Conservation (phyloP, 306 rosid species). For the Cicer pinnatifidum region DNA sequence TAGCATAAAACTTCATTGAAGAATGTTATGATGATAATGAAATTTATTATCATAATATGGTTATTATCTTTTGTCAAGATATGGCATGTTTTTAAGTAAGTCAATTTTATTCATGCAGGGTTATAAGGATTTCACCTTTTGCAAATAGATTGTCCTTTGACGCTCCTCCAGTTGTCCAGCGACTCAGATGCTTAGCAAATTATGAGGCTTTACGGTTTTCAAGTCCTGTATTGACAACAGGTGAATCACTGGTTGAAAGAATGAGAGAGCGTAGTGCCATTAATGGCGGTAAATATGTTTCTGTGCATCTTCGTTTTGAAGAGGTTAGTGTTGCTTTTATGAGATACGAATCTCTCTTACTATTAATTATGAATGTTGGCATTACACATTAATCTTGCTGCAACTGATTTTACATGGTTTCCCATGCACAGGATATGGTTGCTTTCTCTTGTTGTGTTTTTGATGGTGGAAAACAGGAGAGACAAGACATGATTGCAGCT, state of each 20-base stretch:
- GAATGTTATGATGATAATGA: constrained; percentile 22
- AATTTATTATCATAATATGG: constrained; percentile 34
- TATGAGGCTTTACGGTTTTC: constrained; percentile 84
- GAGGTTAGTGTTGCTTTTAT: constrained; percentile 65
- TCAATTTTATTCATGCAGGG: constrained; percentile 59
- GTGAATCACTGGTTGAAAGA: constrained; percentile 79
- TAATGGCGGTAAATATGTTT: constrained; percentile 87
- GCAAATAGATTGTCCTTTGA: constrained; percentile 93
- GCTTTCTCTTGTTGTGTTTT: constrained; percentile 97
- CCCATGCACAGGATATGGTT: constrained; percentile 85
- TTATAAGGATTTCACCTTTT: constrained; percentile 94
- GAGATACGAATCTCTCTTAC: constrained; percentile 24
- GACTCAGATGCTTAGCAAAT: constrained; percentile 92
- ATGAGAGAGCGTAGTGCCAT: constrained; percentile 83
- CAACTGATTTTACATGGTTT: constrained; percentile 39
- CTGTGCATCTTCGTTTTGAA: constrained; percentile 97
- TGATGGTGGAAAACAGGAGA: constrained; percentile 85
- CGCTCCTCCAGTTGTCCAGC: constrained; percentile 92
- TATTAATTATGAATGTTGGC: constrained; percentile 29
- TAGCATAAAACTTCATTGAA: constrained; percentile 1
- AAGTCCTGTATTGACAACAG: constrained; percentile 66
- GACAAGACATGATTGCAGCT: constrained; percentile 83
- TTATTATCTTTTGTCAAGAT: constrained; percentile 1
- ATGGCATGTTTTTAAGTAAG: neutral
- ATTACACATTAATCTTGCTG: constrained; percentile 35